Evolutionary conservation across 345 rosid species (phyloP).

Genomic region (Salix suchowensis): DNA sequence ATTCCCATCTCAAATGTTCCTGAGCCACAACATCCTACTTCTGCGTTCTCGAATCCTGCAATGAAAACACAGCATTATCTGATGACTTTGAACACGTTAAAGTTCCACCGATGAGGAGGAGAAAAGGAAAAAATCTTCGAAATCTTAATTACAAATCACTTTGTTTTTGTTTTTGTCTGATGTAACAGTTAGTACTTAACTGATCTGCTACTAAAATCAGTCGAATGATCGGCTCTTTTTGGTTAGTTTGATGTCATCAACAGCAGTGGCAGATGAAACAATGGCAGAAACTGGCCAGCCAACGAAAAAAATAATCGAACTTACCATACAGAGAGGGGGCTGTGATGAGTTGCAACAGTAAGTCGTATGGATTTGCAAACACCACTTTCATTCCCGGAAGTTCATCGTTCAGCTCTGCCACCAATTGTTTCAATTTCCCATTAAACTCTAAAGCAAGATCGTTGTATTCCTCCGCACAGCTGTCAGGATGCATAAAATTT

Average conservation of each 20-base stretch:
- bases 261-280: too few species aligned
- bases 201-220: too few species aligned
- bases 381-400: slow-evolving; percentile 41
- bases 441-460: slow-evolving; percentile 11
- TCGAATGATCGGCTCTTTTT: too few species aligned
- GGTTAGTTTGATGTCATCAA: too few species aligned
- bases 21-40: slow-evolving; percentile 13
- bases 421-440: slow-evolving; percentile 31
- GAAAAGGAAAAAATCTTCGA: too few species aligned
- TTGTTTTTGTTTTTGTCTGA: too few species aligned
- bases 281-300: not conserved
- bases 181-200: too few species aligned
- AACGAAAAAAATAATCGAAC: not conserved
- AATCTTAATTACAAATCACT: too few species aligned
- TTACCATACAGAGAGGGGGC: slow-evolving; percentile 8
- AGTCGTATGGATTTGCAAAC: slow-evolving; percentile 43
- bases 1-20: slow-evolving; percentile 18
- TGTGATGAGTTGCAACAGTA: slow-evolving; percentile 31
- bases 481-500: slow-evolving; percentile 1
- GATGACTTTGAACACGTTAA: not conserved
- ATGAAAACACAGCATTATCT: not conserved
- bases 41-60: slow-evolving; percentile 12
- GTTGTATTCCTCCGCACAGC: slow-evolving; percentile 8
- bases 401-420: slow-evolving; percentile 30
- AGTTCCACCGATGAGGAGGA: not conserved